Base-by-base conservation (phyloP, 495 filamentous ascomycete genomes). In the Aspergillus kassunensis region DNA sequence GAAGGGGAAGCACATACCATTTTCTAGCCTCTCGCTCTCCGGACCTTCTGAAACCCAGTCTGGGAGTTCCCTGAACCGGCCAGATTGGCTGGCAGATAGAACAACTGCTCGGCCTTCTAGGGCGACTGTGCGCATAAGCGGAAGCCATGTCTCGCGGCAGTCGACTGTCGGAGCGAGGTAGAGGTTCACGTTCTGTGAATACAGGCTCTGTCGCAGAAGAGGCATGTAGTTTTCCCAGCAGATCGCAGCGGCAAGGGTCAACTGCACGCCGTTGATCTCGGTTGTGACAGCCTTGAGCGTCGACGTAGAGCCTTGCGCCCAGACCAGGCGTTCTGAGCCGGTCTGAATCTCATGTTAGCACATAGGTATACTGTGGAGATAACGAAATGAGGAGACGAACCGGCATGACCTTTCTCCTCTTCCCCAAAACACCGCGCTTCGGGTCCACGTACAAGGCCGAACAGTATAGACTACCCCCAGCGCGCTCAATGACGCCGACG, bases 191-290 rank as follows among this genome's bases (percentile, higher is more conserved):
- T 96, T 95, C 67, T 97, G 92, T 2, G 81, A 78, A 60, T 97
- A 97, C 15, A 97, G 76, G 18, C 83, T 80, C 44, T 89, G 78
- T 8, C 87, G 74, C 1, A 97, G 77, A 16, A 97, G 71, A 0
- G 92, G 92, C 92, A 97, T 97, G 63, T 89, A 95, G 57, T 90
- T 97, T 68, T 97, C 92, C 92, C 92, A 97, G 73, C 92, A 97
- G 35, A 97, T 95, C 1, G 91, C 92, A 0, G 89, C 83, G 0
- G 83, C 92, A 6, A 96, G 70, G 13, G 84, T 90, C 16, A 97
- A 69, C 37, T 79, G 81, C 12, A 92, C 81, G 18, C 87, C 89
- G 18, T 82, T 80, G 53, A 97, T 85, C n/a, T 74, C 79, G 1
- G 91, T 91, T 18, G 83, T 88, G 1, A 97, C 77, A 0, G 91